Percentiles rank a stretch among this genome's conserved stretches.
Conservation (phyloP, 1,284 basidiomycete species). For the Trichosporon faecale region DNA sequence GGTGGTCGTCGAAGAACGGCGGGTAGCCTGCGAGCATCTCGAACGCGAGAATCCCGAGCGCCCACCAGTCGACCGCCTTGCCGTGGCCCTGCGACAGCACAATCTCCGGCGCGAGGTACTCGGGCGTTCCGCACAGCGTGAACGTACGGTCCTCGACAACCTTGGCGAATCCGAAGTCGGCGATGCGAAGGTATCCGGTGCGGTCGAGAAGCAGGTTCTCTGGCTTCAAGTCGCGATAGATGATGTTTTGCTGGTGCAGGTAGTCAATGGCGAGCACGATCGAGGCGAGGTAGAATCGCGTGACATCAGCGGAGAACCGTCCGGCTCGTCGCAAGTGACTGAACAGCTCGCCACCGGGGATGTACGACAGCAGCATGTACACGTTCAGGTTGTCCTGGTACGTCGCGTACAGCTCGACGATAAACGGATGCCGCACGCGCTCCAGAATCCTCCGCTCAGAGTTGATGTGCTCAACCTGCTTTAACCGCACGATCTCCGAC, state of each 20-base stretch:
- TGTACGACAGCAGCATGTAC: slow-evolving; percentile 58
- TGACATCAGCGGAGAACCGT: slow-evolving; percentile 56
- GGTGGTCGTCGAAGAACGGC: slow-evolving; percentile 54
- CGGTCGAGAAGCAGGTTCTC: slow-evolving; percentile 56
- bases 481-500: slow-evolving; percentile 56
- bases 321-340: slow-evolving; percentile 54
- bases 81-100: slow-evolving; percentile 56
- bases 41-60: slow-evolving; percentile 55
- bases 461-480: slow-evolving; percentile 60
- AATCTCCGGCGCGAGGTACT: slow-evolving; percentile 55
- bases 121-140: slow-evolving; percentile 54
- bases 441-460: slow-evolving; percentile 57
- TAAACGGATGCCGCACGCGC: slow-evolving; percentile 58
- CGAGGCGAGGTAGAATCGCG: slow-evolving; percentile 57
- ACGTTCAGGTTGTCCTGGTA: slow-evolving; percentile 57
- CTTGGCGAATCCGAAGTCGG: slow-evolving; percentile 58
- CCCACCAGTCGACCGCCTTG: slow-evolving; percentile 58
- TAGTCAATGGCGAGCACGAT: slow-evolving; percentile 57
- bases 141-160: slow-evolving; percentile 54
- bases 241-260: slow-evolving; percentile 54
- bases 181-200: slow-evolving; percentile 53
- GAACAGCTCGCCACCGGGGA: slow-evolving; percentile 58
- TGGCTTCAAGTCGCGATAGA: slow-evolving; percentile 57
- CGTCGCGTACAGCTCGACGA: slow-evolving; percentile 57
- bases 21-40: slow-evolving; percentile 56